Evolutionary conservation across 139 green algal genomes (phyloP).

Genomic region (Closterium sp.): DNA sequence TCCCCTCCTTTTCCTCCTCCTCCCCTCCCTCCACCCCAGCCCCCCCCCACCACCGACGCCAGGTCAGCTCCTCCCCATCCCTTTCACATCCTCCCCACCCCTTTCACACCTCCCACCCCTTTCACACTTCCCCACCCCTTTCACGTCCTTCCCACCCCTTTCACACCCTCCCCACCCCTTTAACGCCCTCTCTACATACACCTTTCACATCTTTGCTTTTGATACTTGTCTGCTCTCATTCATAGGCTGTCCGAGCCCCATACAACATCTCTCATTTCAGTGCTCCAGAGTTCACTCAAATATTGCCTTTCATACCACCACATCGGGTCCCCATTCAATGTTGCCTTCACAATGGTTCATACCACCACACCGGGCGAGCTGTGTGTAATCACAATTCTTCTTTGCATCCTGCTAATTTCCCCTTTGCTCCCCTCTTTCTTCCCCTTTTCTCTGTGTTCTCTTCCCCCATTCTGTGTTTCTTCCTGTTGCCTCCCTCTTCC

Average conservation of each 20-base stretch:
- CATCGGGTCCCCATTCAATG: too few relatives aligned
- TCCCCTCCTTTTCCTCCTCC: background rate
- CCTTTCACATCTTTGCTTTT: background rate
- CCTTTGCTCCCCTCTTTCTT: too few relatives aligned
- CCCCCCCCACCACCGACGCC: background rate
- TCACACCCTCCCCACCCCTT: background rate
- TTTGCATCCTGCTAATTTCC: background rate
- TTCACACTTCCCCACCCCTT: background rate
- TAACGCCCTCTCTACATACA: background rate
- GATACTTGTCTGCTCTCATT: too few relatives aligned
- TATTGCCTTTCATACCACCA: too few relatives aligned
- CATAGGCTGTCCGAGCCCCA: too few relatives aligned
- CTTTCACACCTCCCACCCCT: background rate
- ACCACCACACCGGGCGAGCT: too few relatives aligned
- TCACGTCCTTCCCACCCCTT: background rate
- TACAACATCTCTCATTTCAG: too few relatives aligned
- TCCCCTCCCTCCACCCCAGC: background rate
- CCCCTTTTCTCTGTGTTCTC: background rate
- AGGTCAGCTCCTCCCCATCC: background rate
- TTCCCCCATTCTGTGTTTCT: too few relatives aligned
- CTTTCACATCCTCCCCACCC: background rate
- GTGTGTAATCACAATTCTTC: background rate
- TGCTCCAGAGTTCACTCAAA: too few relatives aligned
- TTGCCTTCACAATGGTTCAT: too few relatives aligned
- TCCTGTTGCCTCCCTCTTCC: too few relatives aligned